A percentile compares a stretch with the other conserved stretches of the same genome.
phyloP scores from a whole-genome alignment of 2,329 filamentous ascomycete species.

The Trichoderma brevicompactum region DNA sequence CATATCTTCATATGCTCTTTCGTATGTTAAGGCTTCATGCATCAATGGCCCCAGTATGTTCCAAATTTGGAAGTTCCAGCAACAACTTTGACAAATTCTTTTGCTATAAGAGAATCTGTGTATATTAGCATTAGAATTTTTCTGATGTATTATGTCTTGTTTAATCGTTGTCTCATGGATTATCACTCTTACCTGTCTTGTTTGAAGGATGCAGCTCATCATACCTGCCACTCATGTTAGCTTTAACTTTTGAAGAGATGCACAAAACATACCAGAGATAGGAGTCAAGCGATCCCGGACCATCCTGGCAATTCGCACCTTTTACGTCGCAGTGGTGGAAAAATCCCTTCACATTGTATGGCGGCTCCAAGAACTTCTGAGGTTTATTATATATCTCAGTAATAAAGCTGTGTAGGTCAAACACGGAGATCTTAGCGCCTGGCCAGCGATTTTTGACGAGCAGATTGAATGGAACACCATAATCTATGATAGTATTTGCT shows the following conservation, averaged over 20 bases:
- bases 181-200: not conserved
- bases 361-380: conserved; percentile 62
- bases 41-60: conserved; percentile 4
- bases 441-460: conserved; percentile 54
- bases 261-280: conserved; percentile 9
- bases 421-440: conserved; percentile 65
- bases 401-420: conserved; percentile 69
- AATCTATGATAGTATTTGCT: conserved; percentile 55
- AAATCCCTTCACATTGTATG: conserved; percentile 64
- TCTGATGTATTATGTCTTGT: accelerated
- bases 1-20: not conserved
- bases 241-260: not conserved
- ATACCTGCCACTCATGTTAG: conserved; percentile 58
- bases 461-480: conserved; percentile 53
- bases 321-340: conserved; percentile 56
- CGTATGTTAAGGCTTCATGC: too few relatives aligned
- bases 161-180: not conserved
- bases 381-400: conserved; percentile 68
- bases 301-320: not conserved
- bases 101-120: not conserved
- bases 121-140: not conserved
- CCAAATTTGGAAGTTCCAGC: conserved; percentile 3
- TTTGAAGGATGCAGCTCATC: conserved; percentile 50
- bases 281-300: not conserved
- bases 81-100: conserved; percentile 6